A percentile compares a stretch with the other conserved stretches of the same genome.
phyloP scores from a whole-genome alignment of 2,329 filamentous ascomycete species.

The Bipolaris sorokiniana region DNA sequence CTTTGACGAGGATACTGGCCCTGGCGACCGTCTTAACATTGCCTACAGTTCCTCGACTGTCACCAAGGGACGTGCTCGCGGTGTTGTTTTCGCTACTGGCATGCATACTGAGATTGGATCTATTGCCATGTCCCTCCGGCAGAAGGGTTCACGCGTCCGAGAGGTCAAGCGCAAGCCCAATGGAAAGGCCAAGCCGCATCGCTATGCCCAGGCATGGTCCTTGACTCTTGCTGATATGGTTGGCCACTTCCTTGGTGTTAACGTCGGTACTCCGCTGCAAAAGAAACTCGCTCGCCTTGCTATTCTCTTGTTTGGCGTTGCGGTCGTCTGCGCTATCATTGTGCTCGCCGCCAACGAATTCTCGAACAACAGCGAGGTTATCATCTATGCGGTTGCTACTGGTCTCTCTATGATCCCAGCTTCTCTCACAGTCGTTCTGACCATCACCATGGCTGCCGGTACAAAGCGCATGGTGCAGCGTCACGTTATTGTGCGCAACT shows the following conservation, averaged over 20 bases:
- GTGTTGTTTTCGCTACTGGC: slow-evolving; percentile 70
- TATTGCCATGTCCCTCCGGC: slow-evolving; percentile 60
- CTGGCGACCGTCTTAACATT: slow-evolving; percentile 73
- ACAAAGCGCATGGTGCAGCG: slow-evolving; percentile 47
- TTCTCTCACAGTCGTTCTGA: slow-evolving; percentile 47
- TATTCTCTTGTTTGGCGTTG: slow-evolving; percentile 46
- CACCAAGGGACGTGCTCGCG: slow-evolving; percentile 71
- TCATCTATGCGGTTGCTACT: slow-evolving; percentile 50
- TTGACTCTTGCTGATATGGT: slow-evolving; percentile 54
- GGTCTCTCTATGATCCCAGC: slow-evolving; percentile 50
- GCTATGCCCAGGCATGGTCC: slow-evolving; percentile 58
- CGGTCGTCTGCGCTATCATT: slow-evolving; percentile 48
- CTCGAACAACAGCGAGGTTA: slow-evolving; percentile 45
- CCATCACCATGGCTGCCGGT: slow-evolving; percentile 50
- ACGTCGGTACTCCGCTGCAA: slow-evolving; percentile 49
- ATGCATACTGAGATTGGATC: slow-evolving; percentile 77
- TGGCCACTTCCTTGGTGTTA: slow-evolving; percentile 50
- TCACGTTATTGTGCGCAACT: slow-evolving; percentile 45
- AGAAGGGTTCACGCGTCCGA: slow-evolving; percentile 7
- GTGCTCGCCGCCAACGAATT: slow-evolving; percentile 48
- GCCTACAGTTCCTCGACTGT: slow-evolving; percentile 69
- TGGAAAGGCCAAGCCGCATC: slow-evolving; percentile 44
- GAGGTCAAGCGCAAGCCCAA: slow-evolving; percentile 50
- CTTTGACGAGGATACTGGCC: slow-evolving; percentile 61
- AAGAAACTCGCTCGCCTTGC: slow-evolving; percentile 47